Base-by-base conservation (phyloP, 2,329 filamentous ascomycete species). In the Emergomyces orientalis region DNA sequence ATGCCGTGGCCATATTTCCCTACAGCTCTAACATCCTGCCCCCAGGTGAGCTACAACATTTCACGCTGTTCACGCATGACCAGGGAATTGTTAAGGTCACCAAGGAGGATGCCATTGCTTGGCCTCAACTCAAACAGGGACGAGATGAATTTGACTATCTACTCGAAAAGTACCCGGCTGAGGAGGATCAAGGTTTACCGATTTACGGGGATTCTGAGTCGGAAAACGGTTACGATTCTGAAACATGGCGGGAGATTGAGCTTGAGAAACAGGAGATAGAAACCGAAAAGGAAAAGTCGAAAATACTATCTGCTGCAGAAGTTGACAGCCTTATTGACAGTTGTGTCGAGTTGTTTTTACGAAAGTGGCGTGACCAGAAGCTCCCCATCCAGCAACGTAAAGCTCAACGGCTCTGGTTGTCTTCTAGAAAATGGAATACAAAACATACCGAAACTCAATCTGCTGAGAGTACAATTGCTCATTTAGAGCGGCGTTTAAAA, bases 321-420 rank as follows among this genome's bases (percentile, higher is more conserved):
- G 77, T 88, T 27, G 73, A 81, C 2, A 67, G 71, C 0, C 73
- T 84, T 14, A 78, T 93, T 41, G 76, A 85, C 34, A 72, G 82
- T 22, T 80, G 77, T 32, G 80, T 89, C 13, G 69, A 76, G 7
- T 73, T 78, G 1, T 79, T 84, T 63, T 78, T 80, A 58, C 70
- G 75, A 3, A 71, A 74, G 4, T 93, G 89, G 88, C 73, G 74
- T n/a, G 71, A 78, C n/a, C 77, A 75, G 1, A 86, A 85, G 66
- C 77, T 84, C 7, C 82, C 84, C 0, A 82, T 78, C 60, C 76
- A 84, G 17, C 76, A 84, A 62, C 72, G 71, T 5, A 85, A 80
- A 63, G 88, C 88, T 0, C 81, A 84, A 69, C 73, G 71, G 3
- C 67, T 88, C 1, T 95, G 90, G 90, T 71, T 72, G 30, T 74